Percentiles rank a stretch among this genome's conserved stretches.
Evolutionary conservation across 2,329 filamentous ascomycete species (phyloP).

Genomic region (Aureobasidium melanogenum): DNA sequence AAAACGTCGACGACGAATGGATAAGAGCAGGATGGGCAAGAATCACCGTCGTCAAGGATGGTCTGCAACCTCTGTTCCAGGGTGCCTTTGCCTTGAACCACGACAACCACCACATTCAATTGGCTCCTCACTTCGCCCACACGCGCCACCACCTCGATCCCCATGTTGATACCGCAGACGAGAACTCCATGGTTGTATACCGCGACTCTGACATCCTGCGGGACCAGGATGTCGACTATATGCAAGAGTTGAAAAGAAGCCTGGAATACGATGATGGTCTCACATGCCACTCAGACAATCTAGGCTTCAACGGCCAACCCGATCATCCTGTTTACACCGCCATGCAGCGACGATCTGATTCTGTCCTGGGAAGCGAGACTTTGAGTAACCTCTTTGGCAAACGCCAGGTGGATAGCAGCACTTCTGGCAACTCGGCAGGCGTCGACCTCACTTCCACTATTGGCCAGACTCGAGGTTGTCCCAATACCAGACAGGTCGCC

Average conservation of each 20-base stretch:
- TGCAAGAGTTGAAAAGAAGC: constrained; percentile 56
- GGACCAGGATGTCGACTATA: constrained; percentile 27
- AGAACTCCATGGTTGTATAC: constrained; percentile 82
- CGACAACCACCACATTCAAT: constrained; percentile 80
- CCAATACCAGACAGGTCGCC: constrained; percentile 81
- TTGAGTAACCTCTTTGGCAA: constrained; percentile 61
- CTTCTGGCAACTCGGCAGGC: constrained; percentile 65
- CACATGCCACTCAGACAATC: constrained; percentile 63
- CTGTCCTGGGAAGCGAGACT: constrained; percentile 52
- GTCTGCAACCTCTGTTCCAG: constrained; percentile 72
- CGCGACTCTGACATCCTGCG: constrained; percentile 72
- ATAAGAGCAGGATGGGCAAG: constrained; percentile 79
- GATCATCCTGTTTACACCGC: constrained; percentile 56
- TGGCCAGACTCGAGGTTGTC: constrained; percentile 75
- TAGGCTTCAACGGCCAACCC: constrained; percentile 68
- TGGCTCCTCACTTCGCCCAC: constrained; percentile 61
- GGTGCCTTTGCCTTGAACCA: constrained; percentile 75
- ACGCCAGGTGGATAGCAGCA: constrained; percentile 57
- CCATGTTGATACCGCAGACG: constrained; percentile 40
- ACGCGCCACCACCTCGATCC: constrained; percentile 68
- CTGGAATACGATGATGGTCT: constrained; percentile 12
- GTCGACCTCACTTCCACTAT: constrained; percentile 73
- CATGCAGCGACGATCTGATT: constrained; percentile 45
- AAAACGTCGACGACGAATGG: constrained; percentile 53
- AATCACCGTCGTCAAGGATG: constrained; percentile 69